Percentiles rank a stretch among this genome's conserved stretches.
Evolutionary conservation across 31 red algal genomes (phyloP).

Genomic region (Odonthalia washingtoniensis): DNA sequence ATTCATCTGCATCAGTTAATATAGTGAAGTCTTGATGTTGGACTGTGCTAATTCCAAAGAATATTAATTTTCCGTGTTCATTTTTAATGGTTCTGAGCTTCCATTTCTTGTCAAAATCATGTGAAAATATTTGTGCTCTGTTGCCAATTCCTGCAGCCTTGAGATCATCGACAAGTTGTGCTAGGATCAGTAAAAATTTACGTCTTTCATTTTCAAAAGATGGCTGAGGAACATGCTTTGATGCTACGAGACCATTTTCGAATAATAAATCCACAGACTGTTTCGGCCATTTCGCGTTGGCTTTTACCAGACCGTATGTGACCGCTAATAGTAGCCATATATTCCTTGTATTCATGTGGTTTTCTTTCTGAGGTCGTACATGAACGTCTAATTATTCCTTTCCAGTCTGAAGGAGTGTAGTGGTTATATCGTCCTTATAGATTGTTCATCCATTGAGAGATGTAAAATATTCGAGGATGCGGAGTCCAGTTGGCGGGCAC

Average conservation of each 20-base stretch:
- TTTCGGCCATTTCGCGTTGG: neutral
- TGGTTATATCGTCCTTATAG: neutral
- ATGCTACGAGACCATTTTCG: neutral
- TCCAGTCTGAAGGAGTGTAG: neutral
- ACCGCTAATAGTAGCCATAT: neutral
- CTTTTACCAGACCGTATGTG: neutral
- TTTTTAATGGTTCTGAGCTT: neutral
- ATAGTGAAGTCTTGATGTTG: constrained; percentile 3
- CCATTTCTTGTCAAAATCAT: constrained; percentile 1
- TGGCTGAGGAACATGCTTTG: neutral
- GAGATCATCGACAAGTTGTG: constrained; percentile 29
- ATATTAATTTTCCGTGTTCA: neutral
- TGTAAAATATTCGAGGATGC: neutral
- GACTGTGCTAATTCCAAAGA: constrained; percentile 24
- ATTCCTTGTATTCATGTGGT: neutral
- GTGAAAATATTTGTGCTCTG: neutral
- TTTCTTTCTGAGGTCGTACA: neutral
- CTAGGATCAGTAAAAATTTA: neutral
- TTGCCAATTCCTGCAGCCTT: neutral
- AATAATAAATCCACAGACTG: neutral
- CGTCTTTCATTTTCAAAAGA: neutral
- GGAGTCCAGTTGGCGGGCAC: neutral
- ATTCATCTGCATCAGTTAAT: constrained; percentile 30
- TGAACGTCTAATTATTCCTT: neutral
- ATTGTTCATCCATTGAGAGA: neutral